Evolutionary conservation across 495 filamentous ascomycete species (phyloP).

Genomic region (Penicillium verhagenii): DNA sequence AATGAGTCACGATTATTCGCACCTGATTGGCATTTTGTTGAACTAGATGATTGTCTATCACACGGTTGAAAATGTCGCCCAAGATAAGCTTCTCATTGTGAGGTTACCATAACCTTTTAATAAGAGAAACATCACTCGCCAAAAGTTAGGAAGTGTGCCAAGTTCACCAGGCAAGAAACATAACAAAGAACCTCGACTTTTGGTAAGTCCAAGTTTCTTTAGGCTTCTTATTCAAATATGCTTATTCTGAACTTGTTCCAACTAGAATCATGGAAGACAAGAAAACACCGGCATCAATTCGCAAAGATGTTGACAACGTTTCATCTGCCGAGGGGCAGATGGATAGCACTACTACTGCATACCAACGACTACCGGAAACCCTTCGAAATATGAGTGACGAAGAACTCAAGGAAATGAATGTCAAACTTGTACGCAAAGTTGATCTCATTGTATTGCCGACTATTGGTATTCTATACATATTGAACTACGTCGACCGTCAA

Average conservation of each 20-base stretch:
- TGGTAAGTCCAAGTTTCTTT: no score
- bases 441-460: conserved; percentile 37
- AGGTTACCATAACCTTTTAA: background rate
- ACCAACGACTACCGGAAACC: conserved; percentile 29
- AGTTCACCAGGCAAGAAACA: no score
- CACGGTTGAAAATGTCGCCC: background rate
- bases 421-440: conserved; percentile 42
- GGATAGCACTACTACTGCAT: conserved; percentile 21
- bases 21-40: background rate
- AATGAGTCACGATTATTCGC: conserved; percentile 14
- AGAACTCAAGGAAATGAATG: conserved; percentile 29
- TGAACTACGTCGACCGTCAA: conserved; percentile 42
- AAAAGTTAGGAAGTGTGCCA: no score
- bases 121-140: no score
- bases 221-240: background rate
- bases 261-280: conserved; percentile 21
- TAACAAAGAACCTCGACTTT: no score
- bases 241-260: background rate
- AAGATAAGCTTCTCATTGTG: conserved; percentile 7
- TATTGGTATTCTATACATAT: conserved; percentile 38
- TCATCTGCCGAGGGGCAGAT: conserved; percentile 36
- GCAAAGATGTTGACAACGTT: conserved; percentile 18
- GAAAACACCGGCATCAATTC: conserved; percentile 14
- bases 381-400: conserved; percentile 25
- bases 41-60: background rate